Base-by-base conservation (phyloP, 2,329 filamentous ascomycete genomes). In the Rutstroemia sp. region DNA sequence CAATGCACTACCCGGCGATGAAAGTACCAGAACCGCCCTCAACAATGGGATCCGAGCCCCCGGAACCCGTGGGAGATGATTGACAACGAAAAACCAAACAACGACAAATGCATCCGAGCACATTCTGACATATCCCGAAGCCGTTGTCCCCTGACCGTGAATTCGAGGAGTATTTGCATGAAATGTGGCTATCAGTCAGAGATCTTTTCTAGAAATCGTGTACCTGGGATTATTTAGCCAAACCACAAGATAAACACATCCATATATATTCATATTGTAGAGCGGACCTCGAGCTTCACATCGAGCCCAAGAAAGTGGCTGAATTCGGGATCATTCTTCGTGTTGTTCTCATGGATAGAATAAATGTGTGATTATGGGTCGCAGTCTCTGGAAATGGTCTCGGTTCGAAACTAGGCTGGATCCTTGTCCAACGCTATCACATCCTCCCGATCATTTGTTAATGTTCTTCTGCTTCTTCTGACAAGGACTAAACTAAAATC, bases 301-400 rank as follows among this genome's bases (percentile, higher is more conserved):
- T 84, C 66, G 78, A 88, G 84, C 81, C 81, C 77, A 84, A 83
- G 76, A 79, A 87, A 72, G 75, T 72, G 19, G 54, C 21, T 41
- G 18, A 23, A 41, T 47, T 47, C 14, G 16, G 18, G 10, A 18
- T n/a, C 16, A 30, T 2, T 1, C n/a, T 30, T 56, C 23, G 7
- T n/a, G 41, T 23, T 34, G 27, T 39, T n/a, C 45, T 47, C 30
- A 21, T 42, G 4, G 30, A 34, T n/a, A 37, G 42, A 50, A 41
- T 23, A 44, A 44, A 23, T 27, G 19, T 44, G 27, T 39, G 46
- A 37, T 38, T 50, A 58, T 49, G 53, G 48, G 53, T 55, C 53
- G 45, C 54, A 39, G 46, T 53, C 42, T 45, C 34, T 52, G 41
- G 50, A 55, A 44, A 50, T 42, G 53, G 38, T 55, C 53, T 55